Conservation (phyloP, 2,329 filamentous ascomycete genomes). For the Fusarium oxysporum region DNA sequence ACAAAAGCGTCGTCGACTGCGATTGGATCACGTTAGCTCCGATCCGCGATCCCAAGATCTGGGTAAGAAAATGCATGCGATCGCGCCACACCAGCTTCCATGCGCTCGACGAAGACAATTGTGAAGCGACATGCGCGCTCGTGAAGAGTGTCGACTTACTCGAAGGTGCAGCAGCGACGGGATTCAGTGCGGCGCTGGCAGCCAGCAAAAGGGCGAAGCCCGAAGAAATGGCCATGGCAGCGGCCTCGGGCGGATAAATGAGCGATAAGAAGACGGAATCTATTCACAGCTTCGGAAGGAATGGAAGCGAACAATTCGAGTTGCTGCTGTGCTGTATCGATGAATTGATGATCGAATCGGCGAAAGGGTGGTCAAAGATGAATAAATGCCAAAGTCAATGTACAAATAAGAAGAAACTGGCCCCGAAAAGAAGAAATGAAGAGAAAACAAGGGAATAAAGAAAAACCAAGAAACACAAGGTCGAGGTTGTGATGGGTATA, state of each 20-base stretch:
- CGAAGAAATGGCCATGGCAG: constrained; percentile 39
- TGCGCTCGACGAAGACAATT: background rate
- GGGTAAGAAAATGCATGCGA: background rate
- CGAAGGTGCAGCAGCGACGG: constrained; percentile 33
- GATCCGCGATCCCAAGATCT: background rate
- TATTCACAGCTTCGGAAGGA: background rate
- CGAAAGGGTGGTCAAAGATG: background rate
- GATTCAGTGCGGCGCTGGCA: constrained; percentile 37
- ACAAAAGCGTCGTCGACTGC: constrained; percentile 32
- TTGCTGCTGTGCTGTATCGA: background rate
- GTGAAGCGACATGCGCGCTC: background rate
- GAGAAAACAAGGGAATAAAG: background rate
- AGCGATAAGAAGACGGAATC: constrained; percentile 2
- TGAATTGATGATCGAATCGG: constrained; percentile 9
- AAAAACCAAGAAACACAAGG: constrained; percentile 10
- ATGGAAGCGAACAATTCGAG: background rate
- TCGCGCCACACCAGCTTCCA: background rate
- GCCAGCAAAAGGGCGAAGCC: constrained; percentile 44
- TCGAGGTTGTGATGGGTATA: constrained; percentile 19
- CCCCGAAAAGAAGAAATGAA: constrained; percentile 11
- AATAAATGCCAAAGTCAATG: background rate
- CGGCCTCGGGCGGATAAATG: constrained; percentile 1
- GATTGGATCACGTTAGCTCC: constrained; percentile 29
- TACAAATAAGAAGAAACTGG: constrained; percentile 3
- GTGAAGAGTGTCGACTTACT: constrained; percentile 26